Base-by-base conservation (phyloP, 1,284 basidiomycete species). In the Fomitiporia mediterranea region DNA sequence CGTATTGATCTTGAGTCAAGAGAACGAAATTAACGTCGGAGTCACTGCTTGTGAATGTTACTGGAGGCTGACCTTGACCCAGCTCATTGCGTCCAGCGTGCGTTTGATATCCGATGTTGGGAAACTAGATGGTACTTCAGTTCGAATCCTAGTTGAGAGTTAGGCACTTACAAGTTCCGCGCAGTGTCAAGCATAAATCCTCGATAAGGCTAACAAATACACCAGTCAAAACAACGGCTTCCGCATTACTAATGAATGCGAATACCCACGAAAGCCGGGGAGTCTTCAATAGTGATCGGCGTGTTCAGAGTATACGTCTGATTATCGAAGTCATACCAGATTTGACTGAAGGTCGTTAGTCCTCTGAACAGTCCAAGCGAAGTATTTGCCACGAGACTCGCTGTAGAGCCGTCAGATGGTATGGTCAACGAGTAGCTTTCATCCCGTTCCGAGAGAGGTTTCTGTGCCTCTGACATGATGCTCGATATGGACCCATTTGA, bases 161-260 rank as follows among this genome's bases (percentile, higher is more conserved):
- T 15, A 40, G 19, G 25, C 5, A 67, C 70, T 17, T 62, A 82
- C 74, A 68, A 89, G 68, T 86, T 81, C 8, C 86, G 73, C 1
- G 84, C 70, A 0, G 88, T 95, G 64, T 97, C 94, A 8, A 97
- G 77, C 74, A 89, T 80, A 51, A 96, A 75, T 2, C 91, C 91
- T 23, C 94, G 83, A 66, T 81, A 90, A 1, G 84, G 81, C 89
- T 89, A 58, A 32, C 34, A n/a, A 19, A 27, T 13, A 40, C 17
- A 3, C 2, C 27, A 32, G 13, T 34, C 13, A 13, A 6, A 34
- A 34, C 19, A 6, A 49, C 2, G 21, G n/a, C 3, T 19, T 32
- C 6, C 17, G 27, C 3, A 11, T 35, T 2, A 23, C n/a, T 19
- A 11, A 23, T 4, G 34, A 19, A 4, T 17, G 9, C 17, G n/a